phyloP scores from a whole-genome alignment of 768 basidiomycete genomes.

The Mycena chlorophos region DNA sequence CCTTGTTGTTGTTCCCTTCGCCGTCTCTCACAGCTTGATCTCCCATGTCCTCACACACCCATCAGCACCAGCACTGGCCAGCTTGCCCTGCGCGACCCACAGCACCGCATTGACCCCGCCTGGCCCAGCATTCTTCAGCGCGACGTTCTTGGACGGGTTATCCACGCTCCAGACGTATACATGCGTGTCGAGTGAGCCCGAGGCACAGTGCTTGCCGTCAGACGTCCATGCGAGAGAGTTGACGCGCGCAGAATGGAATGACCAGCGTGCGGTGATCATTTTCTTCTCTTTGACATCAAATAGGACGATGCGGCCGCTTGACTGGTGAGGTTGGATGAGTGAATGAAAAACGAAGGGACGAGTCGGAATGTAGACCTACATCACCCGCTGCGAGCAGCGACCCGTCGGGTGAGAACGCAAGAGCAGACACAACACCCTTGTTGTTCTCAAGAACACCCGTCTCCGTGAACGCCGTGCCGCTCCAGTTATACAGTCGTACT shows the following conservation, averaged over 20 bases:
- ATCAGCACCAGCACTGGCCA: slow-evolving; percentile 81
- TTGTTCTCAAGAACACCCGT: slow-evolving; percentile 61
- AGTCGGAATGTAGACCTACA: slow-evolving; percentile 49
- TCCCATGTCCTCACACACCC: slow-evolving; percentile 76
- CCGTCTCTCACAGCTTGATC: slow-evolving; percentile 31
- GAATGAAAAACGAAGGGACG: not conserved
- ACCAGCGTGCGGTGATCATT: slow-evolving; percentile 78
- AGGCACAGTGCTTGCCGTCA: slow-evolving; percentile 76
- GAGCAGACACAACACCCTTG: slow-evolving; percentile 65
- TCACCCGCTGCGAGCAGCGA: slow-evolving; percentile 79
- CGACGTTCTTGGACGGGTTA: slow-evolving; percentile 69
- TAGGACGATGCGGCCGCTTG: slow-evolving; percentile 77
- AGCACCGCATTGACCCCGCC: slow-evolving; percentile 81
- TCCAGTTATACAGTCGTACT: slow-evolving; percentile 72
- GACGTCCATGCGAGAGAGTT: slow-evolving; percentile 75
- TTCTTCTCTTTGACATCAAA: slow-evolving; percentile 69
- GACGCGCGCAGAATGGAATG: slow-evolving; percentile 81
- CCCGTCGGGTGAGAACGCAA: slow-evolving; percentile 82
- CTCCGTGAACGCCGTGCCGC: slow-evolving; percentile 62
- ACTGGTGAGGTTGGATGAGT: slow-evolving; percentile 42
- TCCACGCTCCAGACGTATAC: slow-evolving; percentile 84
- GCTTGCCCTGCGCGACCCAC: slow-evolving; percentile 59
- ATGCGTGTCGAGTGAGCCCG: slow-evolving; percentile 90
- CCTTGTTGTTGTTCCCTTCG: not conserved
- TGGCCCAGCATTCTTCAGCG: slow-evolving; percentile 82